Base-by-base conservation (phyloP, 2,329 filamentous ascomycete species). In the Aspergillus carbonarius region DNA sequence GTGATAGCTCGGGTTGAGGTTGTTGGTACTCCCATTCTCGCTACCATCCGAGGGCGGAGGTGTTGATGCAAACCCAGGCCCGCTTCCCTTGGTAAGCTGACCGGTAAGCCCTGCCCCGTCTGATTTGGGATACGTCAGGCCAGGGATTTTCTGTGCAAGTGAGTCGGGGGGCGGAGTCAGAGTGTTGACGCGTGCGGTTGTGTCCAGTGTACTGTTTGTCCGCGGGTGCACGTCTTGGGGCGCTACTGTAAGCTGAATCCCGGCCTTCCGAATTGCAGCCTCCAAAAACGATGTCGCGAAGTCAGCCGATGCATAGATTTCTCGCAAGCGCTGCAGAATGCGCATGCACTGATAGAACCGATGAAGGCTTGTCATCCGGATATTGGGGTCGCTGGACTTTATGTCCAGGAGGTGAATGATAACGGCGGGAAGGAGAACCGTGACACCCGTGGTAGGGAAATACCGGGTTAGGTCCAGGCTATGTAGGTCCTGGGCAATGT, bases 251-350 rank as follows among this genome's bases (percentile, higher is more conserved):
- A 92, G 80, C 57, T 90, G 87, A 62, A 95, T 92, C 57, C 90
- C 87, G 8, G 91, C 91, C 78, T 96, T 96, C 62, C 90, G 88
- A 62, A 96, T 89, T 0, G 92, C 92, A 1, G 92, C 92, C 72
- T 96, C 91, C n/a, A 97, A 82, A 79, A 97, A 97, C 2, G 91
- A 91, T 0, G 91, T 93, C n/a, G 92, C 92, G 68, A 95, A 96
- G 74, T 97, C 93, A n/a, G 93, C 93, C 0, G 93, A 92, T 0
- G 92, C 88, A 70, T 98, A 97, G 30, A 92, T 91, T 70, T 96
- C 92, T 37, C 92, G 87, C 17, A 98, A 82, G 63, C 88, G 89
- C 72, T 92, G 88, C 81, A 97, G 90, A 59, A 96, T 92, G 48
- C 88, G 85, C 91, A 97, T 96, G 77, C 93, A 97, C 72, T 92